Evolutionary conservation across 441 rosid species (phyloP).

Genomic region (Oxalis stricta): DNA sequence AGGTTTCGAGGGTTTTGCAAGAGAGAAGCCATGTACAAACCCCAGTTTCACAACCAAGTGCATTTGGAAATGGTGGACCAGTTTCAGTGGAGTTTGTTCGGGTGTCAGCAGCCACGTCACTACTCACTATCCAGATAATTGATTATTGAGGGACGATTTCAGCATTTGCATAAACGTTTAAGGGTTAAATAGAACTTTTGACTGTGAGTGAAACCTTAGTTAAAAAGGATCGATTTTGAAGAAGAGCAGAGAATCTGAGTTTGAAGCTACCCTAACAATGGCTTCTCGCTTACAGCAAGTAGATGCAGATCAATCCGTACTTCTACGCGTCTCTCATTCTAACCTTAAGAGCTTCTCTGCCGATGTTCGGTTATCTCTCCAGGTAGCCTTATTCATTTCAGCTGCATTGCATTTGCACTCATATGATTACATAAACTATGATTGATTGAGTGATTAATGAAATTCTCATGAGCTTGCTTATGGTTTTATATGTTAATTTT

Average conservation of each 20-base stretch:
- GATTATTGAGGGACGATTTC: no score
- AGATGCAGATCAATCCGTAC: conserved; percentile 53
- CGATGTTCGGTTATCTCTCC: conserved; percentile 65
- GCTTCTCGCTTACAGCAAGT: conserved; percentile 51
- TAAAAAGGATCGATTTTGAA: not conserved
- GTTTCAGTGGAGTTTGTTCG: no score
- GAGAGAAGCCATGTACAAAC: no score
- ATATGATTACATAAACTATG: no score
- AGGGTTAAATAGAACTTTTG: not conserved
- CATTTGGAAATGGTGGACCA: no score
- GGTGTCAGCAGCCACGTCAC: no score
- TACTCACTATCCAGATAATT: no score
- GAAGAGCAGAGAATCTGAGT: not conserved
- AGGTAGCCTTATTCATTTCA: conserved; percentile 22
- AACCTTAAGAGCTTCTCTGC: conserved; percentile 68
- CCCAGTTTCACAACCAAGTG: no score
- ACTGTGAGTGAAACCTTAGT: not conserved
- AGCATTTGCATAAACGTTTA: no score
- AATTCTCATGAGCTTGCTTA: no score
- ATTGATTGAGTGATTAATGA: no score
- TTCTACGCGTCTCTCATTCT: conserved; percentile 62
- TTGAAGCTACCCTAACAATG: conserved; percentile 27
- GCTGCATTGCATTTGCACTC: not conserved
- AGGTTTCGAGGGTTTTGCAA: no score
- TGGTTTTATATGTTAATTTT: not conserved